Conservation (phyloP, 257 asterid genomes). For the Petunia secreta region DNA sequence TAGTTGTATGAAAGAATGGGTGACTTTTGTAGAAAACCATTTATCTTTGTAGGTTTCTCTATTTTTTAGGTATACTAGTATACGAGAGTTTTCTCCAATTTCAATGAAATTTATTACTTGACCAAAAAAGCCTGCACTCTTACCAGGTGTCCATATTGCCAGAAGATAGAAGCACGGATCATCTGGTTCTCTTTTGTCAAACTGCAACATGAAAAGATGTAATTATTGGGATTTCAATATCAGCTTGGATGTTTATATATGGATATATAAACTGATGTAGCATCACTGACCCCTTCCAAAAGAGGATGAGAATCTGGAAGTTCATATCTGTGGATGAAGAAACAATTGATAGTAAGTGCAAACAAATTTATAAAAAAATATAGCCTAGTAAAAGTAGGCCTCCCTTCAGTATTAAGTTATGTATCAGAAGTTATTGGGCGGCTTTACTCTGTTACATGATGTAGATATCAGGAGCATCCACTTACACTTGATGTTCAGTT, state of each 20-base stretch:
- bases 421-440: neutral
- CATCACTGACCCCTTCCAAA: constrained; percentile 70
- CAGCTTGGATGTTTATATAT: neutral
- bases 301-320: constrained; percentile 95
- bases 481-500: constrained; percentile 99
- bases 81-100: no score
- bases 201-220: constrained; percentile 51
- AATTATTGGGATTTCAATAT: constrained; percentile 29
- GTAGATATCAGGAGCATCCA: constrained; percentile 30
- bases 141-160: constrained; percentile 99
- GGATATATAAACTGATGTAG: constrained; percentile 24
- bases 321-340: constrained; percentile 72
- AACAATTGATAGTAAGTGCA: constrained; percentile 31
- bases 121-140: constrained; percentile 9
- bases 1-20: no score
- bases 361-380: neutral
- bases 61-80: no score
- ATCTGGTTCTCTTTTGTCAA: constrained; percentile 87
- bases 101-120: no score
- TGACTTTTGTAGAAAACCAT: no score
- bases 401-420: neutral
- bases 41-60: no score
- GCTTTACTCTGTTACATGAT: neutral
- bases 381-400: neutral
- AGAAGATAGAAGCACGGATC: constrained; percentile 94